Conservation (phyloP, 805 yeast genomes). For the Candida ipomoeae region DNA sequence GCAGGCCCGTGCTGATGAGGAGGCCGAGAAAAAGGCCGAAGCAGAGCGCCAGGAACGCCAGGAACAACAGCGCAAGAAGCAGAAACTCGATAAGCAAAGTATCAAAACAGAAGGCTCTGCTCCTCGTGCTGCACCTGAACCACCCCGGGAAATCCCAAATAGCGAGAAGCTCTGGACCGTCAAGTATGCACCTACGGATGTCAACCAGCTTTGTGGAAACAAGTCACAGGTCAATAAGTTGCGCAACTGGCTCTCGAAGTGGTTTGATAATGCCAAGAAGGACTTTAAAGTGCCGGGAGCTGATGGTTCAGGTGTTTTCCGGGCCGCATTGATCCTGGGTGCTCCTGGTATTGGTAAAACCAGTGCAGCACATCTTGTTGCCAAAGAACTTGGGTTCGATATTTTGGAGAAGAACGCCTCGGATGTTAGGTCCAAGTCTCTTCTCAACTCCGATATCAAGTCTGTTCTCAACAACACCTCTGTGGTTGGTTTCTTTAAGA, state of each 20-base stretch:
- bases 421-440: slow-evolving; percentile 82
- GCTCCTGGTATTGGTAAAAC: slow-evolving; percentile 89
- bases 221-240: slow-evolving; percentile 67
- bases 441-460: slow-evolving; percentile 65
- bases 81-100: not conserved
- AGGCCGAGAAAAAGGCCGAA: slow-evolving; percentile 36
- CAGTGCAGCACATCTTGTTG: slow-evolving; percentile 73
- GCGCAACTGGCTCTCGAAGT: slow-evolving; percentile 67
- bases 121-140: slow-evolving; percentile 10
- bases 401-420: slow-evolving; percentile 77
- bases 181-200: slow-evolving; percentile 78
- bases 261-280: slow-evolving; percentile 58
- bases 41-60: slow-evolving; percentile 35
- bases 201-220: slow-evolving; percentile 78
- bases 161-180: slow-evolving; percentile 85
- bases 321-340: slow-evolving; percentile 84
- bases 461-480: slow-evolving; percentile 78
- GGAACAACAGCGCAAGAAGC: not conserved
- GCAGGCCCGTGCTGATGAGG: slow-evolving; percentile 40
- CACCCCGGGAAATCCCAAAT: slow-evolving; percentile 37
- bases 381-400: slow-evolving; percentile 66
- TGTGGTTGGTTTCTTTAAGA: slow-evolving; percentile 67
- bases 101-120: not conserved
- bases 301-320: slow-evolving; percentile 63
- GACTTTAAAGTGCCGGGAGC: slow-evolving; percentile 55